Evolutionary conservation across 225 moss, liverwort and hornwort species (phyloP), one percentile per base, ranked within the genome.

Genomic region (Ulota crispa): DNA sequence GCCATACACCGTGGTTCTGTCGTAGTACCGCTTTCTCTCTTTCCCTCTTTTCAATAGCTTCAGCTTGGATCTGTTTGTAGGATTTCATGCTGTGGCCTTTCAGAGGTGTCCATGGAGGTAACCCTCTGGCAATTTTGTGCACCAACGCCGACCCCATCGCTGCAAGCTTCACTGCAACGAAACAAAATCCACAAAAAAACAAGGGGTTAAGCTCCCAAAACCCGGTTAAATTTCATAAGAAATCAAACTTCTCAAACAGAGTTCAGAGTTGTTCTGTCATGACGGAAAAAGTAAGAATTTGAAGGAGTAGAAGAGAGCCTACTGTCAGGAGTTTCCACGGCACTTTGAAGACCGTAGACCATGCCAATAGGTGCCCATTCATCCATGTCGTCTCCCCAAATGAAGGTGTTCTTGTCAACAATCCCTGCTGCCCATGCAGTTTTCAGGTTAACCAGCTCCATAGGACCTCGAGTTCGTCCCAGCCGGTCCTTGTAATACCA

Each of bases 341-440:
- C 91, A 56, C 81, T 71, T 81, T 86, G 75, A 19, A 95, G 90
- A 39, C 98, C 98, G 77, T 96, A 95, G 56, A 94, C 89, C 98
- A 99, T 99, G 73, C 98, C 95, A 77, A 99, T 94, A 8, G 98
- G 98, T 12, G 98, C 94, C 98, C 98, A 99, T 80, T 99, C 95
- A 61, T 95, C 98, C 98, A 95, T 92, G 57, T 99, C 98, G 13
- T 99, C 98, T 62, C 98, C 98, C 98, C 98, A 99, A 3, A 99
- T 96, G 83, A 99, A 99, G 0, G 98, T 95, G 66, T 99, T 95
- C 81, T 99, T 99, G 88, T 99, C 98, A 53, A 99, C 95, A 59
- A 99, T 94, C 63, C 98, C 98, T 80, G 92, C 98, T 82, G 93
- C 95, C 98, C 98, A 95, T 8, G 98, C 98, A 54, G 98, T 99